Evolutionary conservation across 768 basidiomycete species (phyloP).

Genomic region (Austroboletus festivus): DNA sequence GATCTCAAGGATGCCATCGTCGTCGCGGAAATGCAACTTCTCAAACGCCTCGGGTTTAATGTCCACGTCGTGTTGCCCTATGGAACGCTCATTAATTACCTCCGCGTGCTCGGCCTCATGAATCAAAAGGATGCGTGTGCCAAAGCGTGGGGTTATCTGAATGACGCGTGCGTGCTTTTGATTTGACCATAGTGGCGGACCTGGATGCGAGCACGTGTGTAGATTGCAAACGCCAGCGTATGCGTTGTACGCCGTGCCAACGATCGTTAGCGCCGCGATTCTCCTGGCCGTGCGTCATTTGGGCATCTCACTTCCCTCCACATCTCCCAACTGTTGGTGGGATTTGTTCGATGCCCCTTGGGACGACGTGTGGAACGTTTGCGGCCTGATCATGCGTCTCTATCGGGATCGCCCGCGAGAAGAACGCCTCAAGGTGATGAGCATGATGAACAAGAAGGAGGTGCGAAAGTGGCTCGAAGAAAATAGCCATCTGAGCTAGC

Average conservation of each 20-base stretch:
- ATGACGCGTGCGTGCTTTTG: slow-evolving; percentile 81
- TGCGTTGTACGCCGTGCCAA: slow-evolving; percentile 82
- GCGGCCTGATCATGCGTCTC: slow-evolving; percentile 80
- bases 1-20: slow-evolving; percentile 93
- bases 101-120: slow-evolving; percentile 84
- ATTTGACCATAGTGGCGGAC: neutral
- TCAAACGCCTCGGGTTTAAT: slow-evolving; percentile 95
- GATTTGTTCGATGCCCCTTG: slow-evolving; percentile 87
- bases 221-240: slow-evolving; percentile 95
- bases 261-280: slow-evolving; percentile 88
- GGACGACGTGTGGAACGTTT: slow-evolving; percentile 85
- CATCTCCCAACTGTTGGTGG: slow-evolving; percentile 82
- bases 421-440: slow-evolving; percentile 48
- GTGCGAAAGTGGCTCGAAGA: slow-evolving; percentile 83
- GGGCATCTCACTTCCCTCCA: slow-evolving; percentile 70
- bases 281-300: slow-evolving; percentile 73
- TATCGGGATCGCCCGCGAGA: slow-evolving; percentile 54
- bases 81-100: slow-evolving; percentile 91
- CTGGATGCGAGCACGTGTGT: slow-evolving; percentile 3
- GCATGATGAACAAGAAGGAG: slow-evolving; percentile 70
- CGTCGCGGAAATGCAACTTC: slow-evolving; percentile 94
- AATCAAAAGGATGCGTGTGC: slow-evolving; percentile 66
- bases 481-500: slow-evolving; percentile 17
- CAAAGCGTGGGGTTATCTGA: slow-evolving; percentile 90
- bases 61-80: slow-evolving; percentile 92